These are phyloP conservation scores for Xeromyces bisporus DNA, from an alignment of 495 filamentous ascomycete species.

Conservation along the genomic window DNA sequence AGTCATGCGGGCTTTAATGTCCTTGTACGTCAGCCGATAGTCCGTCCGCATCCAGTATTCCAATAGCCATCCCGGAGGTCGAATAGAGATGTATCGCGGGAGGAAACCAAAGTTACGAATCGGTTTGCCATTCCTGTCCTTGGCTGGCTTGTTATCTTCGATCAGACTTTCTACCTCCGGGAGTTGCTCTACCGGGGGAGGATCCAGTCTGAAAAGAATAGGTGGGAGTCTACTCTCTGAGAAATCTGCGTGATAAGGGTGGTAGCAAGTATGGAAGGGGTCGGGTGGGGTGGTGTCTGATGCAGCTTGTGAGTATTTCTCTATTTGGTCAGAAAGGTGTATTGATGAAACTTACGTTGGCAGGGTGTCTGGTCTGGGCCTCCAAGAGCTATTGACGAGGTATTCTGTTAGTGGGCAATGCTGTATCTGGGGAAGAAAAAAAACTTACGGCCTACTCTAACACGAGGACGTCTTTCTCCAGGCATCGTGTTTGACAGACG, in stretches of 20 bases:
- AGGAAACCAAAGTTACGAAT: slow-evolving; percentile 6
- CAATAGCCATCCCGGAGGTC: slow-evolving; percentile 5
- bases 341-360: too few species aligned
- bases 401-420: too few species aligned
- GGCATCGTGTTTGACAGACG: too few species aligned
- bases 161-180: background rate
- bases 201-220: slow-evolving; percentile 4
- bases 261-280: slow-evolving; percentile 4
- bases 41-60: slow-evolving; percentile 8
- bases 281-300: slow-evolving; percentile 3
- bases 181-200: background rate
- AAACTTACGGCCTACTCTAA: too few species aligned
- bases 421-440: too few species aligned
- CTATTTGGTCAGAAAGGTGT: too few species aligned
- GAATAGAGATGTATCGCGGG: slow-evolving; percentile 6
- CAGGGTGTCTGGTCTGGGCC: too few species aligned
- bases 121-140: background rate
- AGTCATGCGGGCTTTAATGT: slow-evolving; percentile 6
- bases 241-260: slow-evolving; percentile 3
- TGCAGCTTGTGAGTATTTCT: too few species aligned
- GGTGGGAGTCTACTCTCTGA: slow-evolving; percentile 2
- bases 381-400: too few species aligned
- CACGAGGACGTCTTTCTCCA: too few species aligned
- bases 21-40: slow-evolving; percentile 4
- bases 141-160: slow-evolving; percentile 1